Percentiles rank a stretch among this genome's conserved stretches.
Conservation (phyloP, 225 moss, liverwort and hornwort genomes). For the Rhytidiadelphus loreus region DNA sequence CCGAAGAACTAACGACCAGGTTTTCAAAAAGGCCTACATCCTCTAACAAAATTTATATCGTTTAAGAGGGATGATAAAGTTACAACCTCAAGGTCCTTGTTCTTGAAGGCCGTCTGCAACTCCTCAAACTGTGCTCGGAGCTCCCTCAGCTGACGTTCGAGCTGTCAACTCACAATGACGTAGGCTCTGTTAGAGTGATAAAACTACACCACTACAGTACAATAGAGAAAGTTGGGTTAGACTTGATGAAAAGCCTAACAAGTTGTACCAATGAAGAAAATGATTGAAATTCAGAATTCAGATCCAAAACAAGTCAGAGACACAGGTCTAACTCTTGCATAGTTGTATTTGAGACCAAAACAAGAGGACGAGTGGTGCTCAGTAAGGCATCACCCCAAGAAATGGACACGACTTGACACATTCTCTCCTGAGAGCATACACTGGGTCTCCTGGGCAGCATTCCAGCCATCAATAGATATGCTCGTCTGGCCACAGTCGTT, state of each 20-base stretch:
- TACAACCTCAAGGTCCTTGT: constrained; percentile 45
- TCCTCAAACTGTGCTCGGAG: constrained; percentile 46
- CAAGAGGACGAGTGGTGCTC: neutral
- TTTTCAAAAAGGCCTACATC: neutral
- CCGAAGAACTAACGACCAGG: neutral
- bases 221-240: neutral
- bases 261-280: neutral
- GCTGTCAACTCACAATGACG: constrained; percentile 22
- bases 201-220: neutral
- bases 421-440: neutral
- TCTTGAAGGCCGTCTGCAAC: constrained; percentile 37
- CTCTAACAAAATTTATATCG: neutral
- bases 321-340: neutral
- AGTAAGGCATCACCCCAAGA: neutral
- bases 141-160: constrained; percentile 59
- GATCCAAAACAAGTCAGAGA: neutral
- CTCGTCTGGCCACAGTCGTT: neutral
- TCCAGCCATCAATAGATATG: neutral
- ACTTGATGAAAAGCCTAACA: neutral
- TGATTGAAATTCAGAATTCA: neutral
- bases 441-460: neutral
- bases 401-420: neutral
- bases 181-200: neutral
- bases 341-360: neutral
- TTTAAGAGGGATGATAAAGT: neutral